Conservation (phyloP, 140 eudicot genomes). For the Bidens hawaiensis region DNA sequence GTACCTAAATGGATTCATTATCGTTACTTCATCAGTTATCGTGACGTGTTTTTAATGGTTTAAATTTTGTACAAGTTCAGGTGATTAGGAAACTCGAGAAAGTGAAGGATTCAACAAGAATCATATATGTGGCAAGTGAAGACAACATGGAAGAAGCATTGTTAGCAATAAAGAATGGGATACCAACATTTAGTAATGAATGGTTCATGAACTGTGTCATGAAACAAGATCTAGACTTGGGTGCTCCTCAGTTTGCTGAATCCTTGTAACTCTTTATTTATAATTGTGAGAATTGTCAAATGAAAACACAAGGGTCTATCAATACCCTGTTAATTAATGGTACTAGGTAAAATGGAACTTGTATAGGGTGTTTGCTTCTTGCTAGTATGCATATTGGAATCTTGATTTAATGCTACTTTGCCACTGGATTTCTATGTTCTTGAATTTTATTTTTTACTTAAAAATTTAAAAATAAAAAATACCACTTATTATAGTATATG, state of each 20-base stretch:
- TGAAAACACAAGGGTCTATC: not conserved
- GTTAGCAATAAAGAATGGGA: slow-evolving; percentile 62
- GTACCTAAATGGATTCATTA: not conserved
- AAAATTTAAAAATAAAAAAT: not conserved
- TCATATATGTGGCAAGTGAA: slow-evolving; percentile 76
- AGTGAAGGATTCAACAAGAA: slow-evolving; percentile 37
- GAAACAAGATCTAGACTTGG: slow-evolving; percentile 84
- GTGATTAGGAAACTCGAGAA: slow-evolving; percentile 44
- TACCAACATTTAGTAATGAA: slow-evolving; percentile 63
- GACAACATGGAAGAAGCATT: slow-evolving; percentile 80
- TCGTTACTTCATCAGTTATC: not conserved
- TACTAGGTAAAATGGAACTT: not conserved
- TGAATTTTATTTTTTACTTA: not conserved
- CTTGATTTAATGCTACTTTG: not conserved
- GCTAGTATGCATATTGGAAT: slow-evolving; percentile 4
- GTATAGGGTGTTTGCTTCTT: not conserved
- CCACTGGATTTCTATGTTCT: not conserved
- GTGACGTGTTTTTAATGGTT: not conserved
- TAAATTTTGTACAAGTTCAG: slow-evolving; percentile 24
- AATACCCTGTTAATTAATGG: not conserved
- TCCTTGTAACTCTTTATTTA: slow-evolving; percentile 28
- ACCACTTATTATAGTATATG: not conserved
- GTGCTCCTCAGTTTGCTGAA: slow-evolving; percentile 83
- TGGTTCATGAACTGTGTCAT: slow-evolving; percentile 93
- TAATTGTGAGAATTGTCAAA: not conserved